Conservation (phyloP, 768 basidiomycete genomes). For the Podaxis sp. region DNA sequence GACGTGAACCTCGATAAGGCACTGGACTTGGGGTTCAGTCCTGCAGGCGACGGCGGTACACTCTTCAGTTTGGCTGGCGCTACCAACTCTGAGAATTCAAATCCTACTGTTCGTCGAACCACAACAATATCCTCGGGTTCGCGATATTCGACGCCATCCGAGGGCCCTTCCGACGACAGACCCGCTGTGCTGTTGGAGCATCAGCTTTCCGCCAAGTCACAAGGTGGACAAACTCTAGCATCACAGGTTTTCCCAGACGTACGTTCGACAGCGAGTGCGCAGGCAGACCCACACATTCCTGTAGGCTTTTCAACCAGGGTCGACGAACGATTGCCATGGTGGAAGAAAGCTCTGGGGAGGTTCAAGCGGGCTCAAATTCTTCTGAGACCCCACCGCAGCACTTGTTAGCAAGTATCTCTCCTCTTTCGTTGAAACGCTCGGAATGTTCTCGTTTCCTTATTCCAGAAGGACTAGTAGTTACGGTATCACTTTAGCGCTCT, state of each 20-base stretch:
- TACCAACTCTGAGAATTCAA: constrained; percentile 8
- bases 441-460: background rate
- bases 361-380: constrained; percentile 13
- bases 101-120: constrained; percentile 4
- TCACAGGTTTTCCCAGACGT: constrained; percentile 18
- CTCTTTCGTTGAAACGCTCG: background rate
- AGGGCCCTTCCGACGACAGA: constrained; percentile 29
- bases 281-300: constrained; percentile 16
- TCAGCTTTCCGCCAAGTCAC: constrained; percentile 17
- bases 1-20: constrained; percentile 12
- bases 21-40: constrained; percentile 11
- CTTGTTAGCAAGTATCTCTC: background rate
- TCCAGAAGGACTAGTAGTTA: background rate
- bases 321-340: constrained; percentile 13
- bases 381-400: constrained; percentile 2
- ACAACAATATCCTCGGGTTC: constrained; percentile 5
- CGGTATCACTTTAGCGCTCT: background rate
- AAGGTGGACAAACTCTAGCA: background rate
- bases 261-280: constrained; percentile 22
- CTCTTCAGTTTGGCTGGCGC: constrained; percentile 1
- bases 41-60: background rate
- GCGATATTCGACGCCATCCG: background rate
- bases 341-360: constrained; percentile 16
- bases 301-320: background rate
- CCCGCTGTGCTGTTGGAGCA: constrained; percentile 27